A percentile compares a stretch with the other conserved stretches of the same genome.
These are phyloP conservation scores for Diutina pseudorugosa DNA, from an alignment of 1,139 yeast species.

Conservation along the genomic window DNA sequence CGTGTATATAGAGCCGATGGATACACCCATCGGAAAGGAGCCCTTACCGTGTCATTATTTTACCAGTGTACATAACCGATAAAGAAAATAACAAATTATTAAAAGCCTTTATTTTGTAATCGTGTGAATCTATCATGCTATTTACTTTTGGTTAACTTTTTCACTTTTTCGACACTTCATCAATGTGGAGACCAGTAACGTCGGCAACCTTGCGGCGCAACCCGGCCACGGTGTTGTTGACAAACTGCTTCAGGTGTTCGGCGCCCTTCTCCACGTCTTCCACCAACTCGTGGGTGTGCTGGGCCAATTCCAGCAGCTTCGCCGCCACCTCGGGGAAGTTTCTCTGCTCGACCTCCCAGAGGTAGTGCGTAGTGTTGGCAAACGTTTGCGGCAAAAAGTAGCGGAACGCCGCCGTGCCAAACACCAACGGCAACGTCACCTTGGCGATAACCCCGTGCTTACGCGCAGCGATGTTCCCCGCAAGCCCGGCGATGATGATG, in stretches of 20 bases:
- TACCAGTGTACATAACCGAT: no score
- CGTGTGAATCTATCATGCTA: not conserved
- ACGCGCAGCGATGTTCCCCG: conserved; percentile 76
- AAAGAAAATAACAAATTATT: not conserved
- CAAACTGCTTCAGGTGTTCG: conserved; percentile 23
- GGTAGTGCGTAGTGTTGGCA: conserved; percentile 45
- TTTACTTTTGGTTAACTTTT: no score
- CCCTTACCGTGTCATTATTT: no score
- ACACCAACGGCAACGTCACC: conserved; percentile 46
- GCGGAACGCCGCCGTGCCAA: conserved; percentile 61
- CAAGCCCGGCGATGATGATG: conserved; percentile 57
- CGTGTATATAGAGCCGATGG: not conserved
- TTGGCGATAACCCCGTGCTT: conserved; percentile 51
- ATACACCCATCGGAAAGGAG: no score
- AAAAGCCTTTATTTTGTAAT: no score
- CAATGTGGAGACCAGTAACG: conserved; percentile 57
- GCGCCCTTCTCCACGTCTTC: conserved; percentile 28
- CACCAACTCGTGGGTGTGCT: conserved; percentile 34
- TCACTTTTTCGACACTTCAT: conserved; percentile 43
- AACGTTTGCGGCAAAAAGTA: conserved; percentile 74
- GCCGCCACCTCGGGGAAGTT: conserved; percentile 56
- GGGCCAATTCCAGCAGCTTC: conserved; percentile 41
- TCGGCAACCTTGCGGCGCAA: conserved; percentile 41
- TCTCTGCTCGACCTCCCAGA: conserved; percentile 56
- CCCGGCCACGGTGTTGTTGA: conserved; percentile 27